A percentile compares a stretch with the other conserved stretches of the same genome.
phyloP scores from a whole-genome alignment of 176 grass and related monocot species.

The Oryza longistaminata region DNA sequence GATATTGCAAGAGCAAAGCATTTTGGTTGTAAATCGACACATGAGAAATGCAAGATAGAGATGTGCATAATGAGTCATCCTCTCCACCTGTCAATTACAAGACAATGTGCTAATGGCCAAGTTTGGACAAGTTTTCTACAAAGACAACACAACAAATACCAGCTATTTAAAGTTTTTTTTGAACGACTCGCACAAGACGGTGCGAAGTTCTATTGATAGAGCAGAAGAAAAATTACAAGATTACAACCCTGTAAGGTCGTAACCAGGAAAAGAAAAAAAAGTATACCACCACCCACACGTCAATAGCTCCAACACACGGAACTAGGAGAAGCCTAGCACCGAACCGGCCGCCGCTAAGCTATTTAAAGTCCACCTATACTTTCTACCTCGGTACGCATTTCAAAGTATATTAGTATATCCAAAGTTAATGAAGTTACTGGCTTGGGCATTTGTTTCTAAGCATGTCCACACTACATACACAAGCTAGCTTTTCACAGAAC shows the following conservation, averaged over 20 bases:
- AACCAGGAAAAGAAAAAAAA: no score
- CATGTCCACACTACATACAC: conserved; percentile 28
- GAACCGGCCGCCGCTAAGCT: background rate
- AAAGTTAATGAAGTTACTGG: background rate
- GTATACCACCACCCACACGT: no score
- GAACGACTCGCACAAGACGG: no score
- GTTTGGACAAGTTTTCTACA: conserved; percentile 8
- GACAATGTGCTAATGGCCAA: background rate
- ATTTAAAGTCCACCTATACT: conserved; percentile 5
- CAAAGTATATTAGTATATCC: conserved; percentile 24
- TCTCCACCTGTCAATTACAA: conserved; percentile 18
- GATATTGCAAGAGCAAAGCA: background rate
- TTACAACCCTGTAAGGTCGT: no score
- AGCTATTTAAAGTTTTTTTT: background rate
- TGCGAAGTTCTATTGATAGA: no score
- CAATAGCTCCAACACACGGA: no score
- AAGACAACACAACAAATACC: conserved; percentile 15
- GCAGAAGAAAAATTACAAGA: no score
- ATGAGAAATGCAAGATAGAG: conserved; percentile 21
- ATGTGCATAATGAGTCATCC: conserved; percentile 41
- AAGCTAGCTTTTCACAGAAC: conserved; percentile 28
- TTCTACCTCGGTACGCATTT: background rate
- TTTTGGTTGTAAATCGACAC: conserved; percentile 1
- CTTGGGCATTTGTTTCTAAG: conserved; percentile 34
- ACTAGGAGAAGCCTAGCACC: no score